phyloP scores from a whole-genome alignment of 176 grass and related monocot species.

The Stipa capillata region DNA sequence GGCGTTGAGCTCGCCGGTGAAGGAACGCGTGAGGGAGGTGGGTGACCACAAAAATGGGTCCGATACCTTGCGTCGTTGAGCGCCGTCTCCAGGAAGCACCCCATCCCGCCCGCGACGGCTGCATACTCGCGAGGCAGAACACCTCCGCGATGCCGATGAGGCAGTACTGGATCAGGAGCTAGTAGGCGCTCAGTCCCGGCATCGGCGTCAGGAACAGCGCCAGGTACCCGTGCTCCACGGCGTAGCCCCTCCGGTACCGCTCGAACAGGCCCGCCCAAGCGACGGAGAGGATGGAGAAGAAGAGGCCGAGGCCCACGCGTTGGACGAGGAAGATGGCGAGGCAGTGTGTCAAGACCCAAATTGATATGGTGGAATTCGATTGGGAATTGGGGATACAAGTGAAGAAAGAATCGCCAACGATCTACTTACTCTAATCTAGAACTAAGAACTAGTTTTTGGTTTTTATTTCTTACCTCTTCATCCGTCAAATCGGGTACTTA shows the following conservation, averaged over 20 bases:
- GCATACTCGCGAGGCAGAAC: constrained; percentile 83
- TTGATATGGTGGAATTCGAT: too few species aligned
- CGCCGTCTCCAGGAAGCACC: constrained; percentile 70
- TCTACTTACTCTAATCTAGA: too few species aligned
- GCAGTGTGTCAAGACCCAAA: too few species aligned
- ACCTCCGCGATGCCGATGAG: constrained; percentile 92
- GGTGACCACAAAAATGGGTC: too few species aligned
- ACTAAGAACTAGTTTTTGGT: too few species aligned
- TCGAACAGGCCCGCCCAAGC: constrained; percentile 75
- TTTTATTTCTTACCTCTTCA: too few species aligned
- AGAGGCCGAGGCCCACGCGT: constrained; percentile 68
- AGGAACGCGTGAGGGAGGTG: too few species aligned
- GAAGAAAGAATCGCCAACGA: too few species aligned
- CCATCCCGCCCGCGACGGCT: constrained; percentile 79
- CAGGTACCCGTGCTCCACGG: constrained; percentile 55
- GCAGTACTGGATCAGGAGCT: constrained; percentile 93
- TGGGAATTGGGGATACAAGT: too few species aligned
- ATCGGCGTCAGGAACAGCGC: constrained; percentile 57
- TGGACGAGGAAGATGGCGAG: constrained; percentile 86
- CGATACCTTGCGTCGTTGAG: constrained; percentile 80
- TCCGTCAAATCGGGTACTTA: too few species aligned
- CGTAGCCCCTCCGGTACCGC: constrained; percentile 71
- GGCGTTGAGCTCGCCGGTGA: too few species aligned
- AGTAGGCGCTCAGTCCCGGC: constrained; percentile 84
- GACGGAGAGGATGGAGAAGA: constrained; percentile 67